Percentiles rank a stretch among this genome's conserved stretches.
These are phyloP conservation scores for Excoecaria agallocha DNA, from an alignment of 345 rosid genomes.

Conservation along the genomic window DNA sequence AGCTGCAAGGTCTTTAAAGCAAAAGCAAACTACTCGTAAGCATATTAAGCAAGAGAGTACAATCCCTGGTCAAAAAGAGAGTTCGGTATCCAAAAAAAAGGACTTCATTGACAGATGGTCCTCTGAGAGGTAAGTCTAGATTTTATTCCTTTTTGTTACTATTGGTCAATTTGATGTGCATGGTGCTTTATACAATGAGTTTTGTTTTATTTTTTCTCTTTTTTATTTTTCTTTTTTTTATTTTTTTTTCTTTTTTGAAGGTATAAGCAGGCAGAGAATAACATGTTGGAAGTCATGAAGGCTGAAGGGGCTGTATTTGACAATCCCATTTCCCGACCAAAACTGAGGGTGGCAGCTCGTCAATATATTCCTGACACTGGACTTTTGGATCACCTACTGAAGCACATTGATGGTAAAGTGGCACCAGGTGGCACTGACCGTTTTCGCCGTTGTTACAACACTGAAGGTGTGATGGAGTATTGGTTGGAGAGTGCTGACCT, in stretches of 20 bases:
- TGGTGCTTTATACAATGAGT: neutral
- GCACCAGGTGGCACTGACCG: conserved; percentile 82
- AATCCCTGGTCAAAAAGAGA: neutral
- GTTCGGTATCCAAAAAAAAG: conserved; percentile 5
- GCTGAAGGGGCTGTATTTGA: conserved; percentile 72
- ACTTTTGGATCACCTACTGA: conserved; percentile 83
- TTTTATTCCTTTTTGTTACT: neutral
- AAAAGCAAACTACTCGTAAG: conserved; percentile 22
- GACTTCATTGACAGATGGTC: conserved; percentile 55
- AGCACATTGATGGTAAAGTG: conserved; percentile 86
- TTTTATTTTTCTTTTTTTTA: too few species aligned
- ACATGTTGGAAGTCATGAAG: conserved; percentile 64
- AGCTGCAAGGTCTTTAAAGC: conserved; percentile 20
- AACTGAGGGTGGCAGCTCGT: conserved; percentile 63
- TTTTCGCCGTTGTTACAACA: conserved; percentile 78
- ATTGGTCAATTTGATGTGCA: neutral
- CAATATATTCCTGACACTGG: conserved; percentile 84
- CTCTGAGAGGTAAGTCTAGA: conserved; percentile 49
- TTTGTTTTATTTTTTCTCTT: neutral
- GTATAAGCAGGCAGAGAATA: conserved; percentile 61
- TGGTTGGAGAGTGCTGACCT: conserved; percentile 92
- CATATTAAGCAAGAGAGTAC: conserved; percentile 27
- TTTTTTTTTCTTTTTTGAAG: conserved; percentile 30
- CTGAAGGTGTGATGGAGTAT: conserved; percentile 76
- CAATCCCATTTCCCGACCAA: conserved; percentile 55